Evolutionary conservation across 768 basidiomycete genomes (phyloP).

Genomic region (Cyathus striatus): DNA sequence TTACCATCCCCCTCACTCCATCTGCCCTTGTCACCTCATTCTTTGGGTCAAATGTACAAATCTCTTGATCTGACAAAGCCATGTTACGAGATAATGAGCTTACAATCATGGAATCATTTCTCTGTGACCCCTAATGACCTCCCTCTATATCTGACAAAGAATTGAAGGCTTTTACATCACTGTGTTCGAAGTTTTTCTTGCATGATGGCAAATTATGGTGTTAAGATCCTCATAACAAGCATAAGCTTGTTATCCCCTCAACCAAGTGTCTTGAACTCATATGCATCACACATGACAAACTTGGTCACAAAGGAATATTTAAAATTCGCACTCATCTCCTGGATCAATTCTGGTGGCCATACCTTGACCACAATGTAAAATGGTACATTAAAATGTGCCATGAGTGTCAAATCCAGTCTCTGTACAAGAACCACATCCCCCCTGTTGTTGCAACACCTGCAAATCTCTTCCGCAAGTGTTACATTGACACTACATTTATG

Average conservation of each 20-base stretch:
- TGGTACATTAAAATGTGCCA: too few species aligned
- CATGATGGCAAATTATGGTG: too few species aligned
- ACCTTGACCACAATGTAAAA: too few species aligned
- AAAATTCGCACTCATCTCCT: slow-evolving; percentile 4
- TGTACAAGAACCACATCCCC: too few species aligned
- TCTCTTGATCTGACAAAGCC: slow-evolving; percentile 5
- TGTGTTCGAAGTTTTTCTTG: too few species aligned
- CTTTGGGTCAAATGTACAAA: background rate
- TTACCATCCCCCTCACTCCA: too few species aligned
- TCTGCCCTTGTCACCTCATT: too few species aligned
- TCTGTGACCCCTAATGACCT: slow-evolving; percentile 3
- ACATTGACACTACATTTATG: slow-evolving; percentile 37
- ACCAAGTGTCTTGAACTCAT: slow-evolving; percentile 10
- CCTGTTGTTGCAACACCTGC: too few species aligned
- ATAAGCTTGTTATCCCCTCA: slow-evolving; percentile 7
- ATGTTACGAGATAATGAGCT: slow-evolving; percentile 6
- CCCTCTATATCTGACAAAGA: background rate
- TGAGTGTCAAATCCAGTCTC: slow-evolving; percentile 25
- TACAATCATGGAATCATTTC: slow-evolving; percentile 5
- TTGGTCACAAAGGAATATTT: slow-evolving; percentile 18
- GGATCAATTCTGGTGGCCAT: too few species aligned
- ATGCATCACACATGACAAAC: slow-evolving; percentile 15
- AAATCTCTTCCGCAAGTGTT: too few species aligned
- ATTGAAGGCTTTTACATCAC: slow-evolving; percentile 2
- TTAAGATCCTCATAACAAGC: too few species aligned